phyloP scores from a whole-genome alignment of 306 rosid genomes.

The Elaeagnus macrophylla region DNA sequence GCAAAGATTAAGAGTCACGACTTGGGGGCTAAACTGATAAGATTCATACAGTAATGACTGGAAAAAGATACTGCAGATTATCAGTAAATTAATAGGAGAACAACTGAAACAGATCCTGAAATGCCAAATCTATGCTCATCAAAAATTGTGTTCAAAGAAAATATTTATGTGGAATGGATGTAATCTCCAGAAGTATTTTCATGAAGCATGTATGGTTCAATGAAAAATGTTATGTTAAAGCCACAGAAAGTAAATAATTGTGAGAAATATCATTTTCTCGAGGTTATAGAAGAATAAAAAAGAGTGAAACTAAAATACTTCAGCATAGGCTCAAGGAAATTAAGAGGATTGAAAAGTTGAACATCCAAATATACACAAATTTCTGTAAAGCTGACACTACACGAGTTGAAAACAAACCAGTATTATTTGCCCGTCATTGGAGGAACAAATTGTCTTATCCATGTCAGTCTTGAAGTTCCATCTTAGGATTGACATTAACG shows the following conservation, averaged over 20 bases:
- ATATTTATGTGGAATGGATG: neutral
- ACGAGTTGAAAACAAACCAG: slow-evolving; percentile 47
- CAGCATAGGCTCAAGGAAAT: too few relatives aligned
- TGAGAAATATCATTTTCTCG: neutral
- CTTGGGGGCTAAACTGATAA: neutral
- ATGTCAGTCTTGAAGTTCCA: slow-evolving; percentile 62
- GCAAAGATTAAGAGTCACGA: slow-evolving; percentile 4
- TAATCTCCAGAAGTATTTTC: neutral
- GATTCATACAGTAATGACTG: neutral
- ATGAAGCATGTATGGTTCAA: neutral
- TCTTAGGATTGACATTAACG: slow-evolving; percentile 53
- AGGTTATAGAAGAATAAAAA: too few relatives aligned
- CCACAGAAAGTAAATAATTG: neutral
- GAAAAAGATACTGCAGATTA: neutral
- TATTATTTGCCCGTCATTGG: slow-evolving; percentile 57
- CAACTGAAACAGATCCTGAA: too few relatives aligned
- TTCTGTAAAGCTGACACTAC: neutral
- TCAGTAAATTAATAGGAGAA: too few relatives aligned
- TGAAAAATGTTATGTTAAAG: neutral
- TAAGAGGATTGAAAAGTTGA: too few relatives aligned
- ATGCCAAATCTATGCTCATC: too few relatives aligned
- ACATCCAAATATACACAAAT: neutral
- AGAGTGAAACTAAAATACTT: too few relatives aligned
- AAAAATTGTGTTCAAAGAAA: neutral
- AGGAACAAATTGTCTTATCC: slow-evolving; percentile 66